Evolutionary conservation across 2,329 filamentous ascomycete genomes (phyloP).

Genomic region (Juglanconis juglandina): DNA sequence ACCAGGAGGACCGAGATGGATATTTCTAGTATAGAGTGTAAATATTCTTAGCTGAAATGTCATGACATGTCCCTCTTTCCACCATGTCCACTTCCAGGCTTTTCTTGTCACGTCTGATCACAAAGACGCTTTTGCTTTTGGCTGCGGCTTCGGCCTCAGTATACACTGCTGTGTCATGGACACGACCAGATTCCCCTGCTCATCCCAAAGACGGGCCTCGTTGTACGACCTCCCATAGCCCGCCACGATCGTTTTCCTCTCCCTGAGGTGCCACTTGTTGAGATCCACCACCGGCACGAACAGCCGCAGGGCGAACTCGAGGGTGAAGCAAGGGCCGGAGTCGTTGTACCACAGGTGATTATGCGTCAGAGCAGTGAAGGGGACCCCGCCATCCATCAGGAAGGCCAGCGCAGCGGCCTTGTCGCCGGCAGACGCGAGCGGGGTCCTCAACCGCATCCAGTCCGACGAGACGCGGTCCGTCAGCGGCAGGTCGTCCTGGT

Average conservation of each 20-base stretch:
- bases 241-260: slow-evolving; percentile 36
- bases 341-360: slow-evolving; percentile 42
- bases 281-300: slow-evolving; percentile 37
- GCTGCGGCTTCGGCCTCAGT: slow-evolving; percentile 23
- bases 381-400: slow-evolving; percentile 40
- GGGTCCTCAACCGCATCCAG: slow-evolving; percentile 32
- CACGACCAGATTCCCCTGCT: slow-evolving; percentile 40
- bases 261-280: slow-evolving; percentile 39
- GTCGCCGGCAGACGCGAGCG: slow-evolving; percentile 26
- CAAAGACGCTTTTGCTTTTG: slow-evolving; percentile 1
- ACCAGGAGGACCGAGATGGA: too few relatives aligned
- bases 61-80: too few relatives aligned
- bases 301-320: slow-evolving; percentile 49
- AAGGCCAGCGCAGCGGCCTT: slow-evolving; percentile 39
- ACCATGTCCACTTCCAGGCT: background rate
- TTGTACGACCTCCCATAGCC: slow-evolving; percentile 41
- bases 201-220: slow-evolving; percentile 43
- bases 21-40: too few relatives aligned
- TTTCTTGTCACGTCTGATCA: background rate
- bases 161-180: slow-evolving; percentile 47
- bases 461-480: slow-evolving; percentile 38
- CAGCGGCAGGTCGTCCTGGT: slow-evolving; percentile 35
- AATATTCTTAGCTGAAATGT: too few relatives aligned
- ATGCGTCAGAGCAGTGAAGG: slow-evolving; percentile 42
- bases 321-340: slow-evolving; percentile 38